Conservation (phyloP, 2,329 filamentous ascomycete genomes). For the Aureobasidium vineae region DNA sequence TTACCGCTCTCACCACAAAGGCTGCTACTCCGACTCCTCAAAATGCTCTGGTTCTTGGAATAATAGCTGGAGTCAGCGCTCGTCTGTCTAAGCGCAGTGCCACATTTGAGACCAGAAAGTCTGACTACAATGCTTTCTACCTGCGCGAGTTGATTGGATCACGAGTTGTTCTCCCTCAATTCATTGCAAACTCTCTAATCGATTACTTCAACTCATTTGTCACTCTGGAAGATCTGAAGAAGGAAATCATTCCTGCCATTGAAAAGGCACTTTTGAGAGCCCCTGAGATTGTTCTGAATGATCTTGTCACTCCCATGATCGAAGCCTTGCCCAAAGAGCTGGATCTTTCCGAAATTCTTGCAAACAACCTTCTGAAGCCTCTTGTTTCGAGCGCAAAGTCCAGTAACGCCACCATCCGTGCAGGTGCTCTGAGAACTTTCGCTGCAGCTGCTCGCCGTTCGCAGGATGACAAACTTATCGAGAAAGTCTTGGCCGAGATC, state of each 20-base stretch:
- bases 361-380: constrained; percentile 74
- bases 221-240: constrained; percentile 69
- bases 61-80: constrained; percentile 81
- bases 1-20: constrained; percentile 69
- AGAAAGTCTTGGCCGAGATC: constrained; percentile 73
- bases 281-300: constrained; percentile 82
- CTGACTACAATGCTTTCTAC: constrained; percentile 78
- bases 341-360: constrained; percentile 74
- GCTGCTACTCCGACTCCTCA: constrained; percentile 60
- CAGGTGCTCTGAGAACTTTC: constrained; percentile 73
- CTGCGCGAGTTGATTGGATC: constrained; percentile 81
- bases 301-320: constrained; percentile 72
- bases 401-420: constrained; percentile 73
- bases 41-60: constrained; percentile 75
- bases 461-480: constrained; percentile 57
- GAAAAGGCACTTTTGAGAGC: constrained; percentile 88
- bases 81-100: constrained; percentile 64
- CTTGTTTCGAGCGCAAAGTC: constrained; percentile 90
- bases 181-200: constrained; percentile 68
- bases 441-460: constrained; percentile 64
- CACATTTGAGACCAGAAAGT: constrained; percentile 64
- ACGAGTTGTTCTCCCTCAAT: constrained; percentile 64
- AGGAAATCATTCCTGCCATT: constrained; percentile 72
- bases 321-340: constrained; percentile 65
- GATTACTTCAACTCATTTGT: constrained; percentile 83